A percentile compares a stretch with the other conserved stretches of the same genome.
These are phyloP conservation scores for Mycena galericulata DNA, from an alignment of 768 basidiomycete species.

Conservation along the genomic window DNA sequence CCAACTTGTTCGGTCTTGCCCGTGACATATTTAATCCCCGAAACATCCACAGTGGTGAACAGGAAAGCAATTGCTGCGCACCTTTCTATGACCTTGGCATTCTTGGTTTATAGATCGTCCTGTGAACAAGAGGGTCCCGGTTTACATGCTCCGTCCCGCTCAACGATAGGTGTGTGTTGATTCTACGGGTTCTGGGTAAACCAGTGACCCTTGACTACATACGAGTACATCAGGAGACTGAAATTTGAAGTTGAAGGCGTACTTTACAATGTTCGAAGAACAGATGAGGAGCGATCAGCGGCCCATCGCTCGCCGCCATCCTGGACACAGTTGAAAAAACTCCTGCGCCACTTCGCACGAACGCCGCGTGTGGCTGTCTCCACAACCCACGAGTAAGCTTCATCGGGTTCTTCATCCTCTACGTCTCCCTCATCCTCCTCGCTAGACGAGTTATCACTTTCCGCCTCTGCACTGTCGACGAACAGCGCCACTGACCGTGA, in stretches of 20 bases:
- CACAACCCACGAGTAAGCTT: slow-evolving; percentile 16
- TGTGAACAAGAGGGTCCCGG: too few species aligned
- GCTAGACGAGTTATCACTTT: not conserved
- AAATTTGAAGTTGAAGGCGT: too few species aligned
- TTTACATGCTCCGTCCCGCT: too few species aligned
- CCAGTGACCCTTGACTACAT: too few species aligned
- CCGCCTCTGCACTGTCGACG: not conserved
- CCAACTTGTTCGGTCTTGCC: too few species aligned
- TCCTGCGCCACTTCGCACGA: not conserved
- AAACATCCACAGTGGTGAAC: too few species aligned
- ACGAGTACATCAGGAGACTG: not conserved
- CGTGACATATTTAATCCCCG: too few species aligned
- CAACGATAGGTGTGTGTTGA: too few species aligned
- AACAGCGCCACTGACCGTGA: not conserved
- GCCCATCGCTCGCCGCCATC: slow-evolving; percentile 24
- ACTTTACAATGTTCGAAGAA: slow-evolving; percentile 19
- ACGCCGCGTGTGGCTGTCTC: slow-evolving; percentile 8
- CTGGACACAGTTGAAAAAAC: slow-evolving; percentile 7
- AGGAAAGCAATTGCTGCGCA: too few species aligned
- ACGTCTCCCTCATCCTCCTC: not conserved
- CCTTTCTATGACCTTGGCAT: too few species aligned
- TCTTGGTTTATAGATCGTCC: too few species aligned
- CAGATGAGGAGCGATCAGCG: slow-evolving; percentile 21
- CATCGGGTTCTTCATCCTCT: not conserved
- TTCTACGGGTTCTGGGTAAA: too few species aligned